phyloP scores from a whole-genome alignment of 192 early-diverging fungal genomes.

The Geranomyces variabilis region DNA sequence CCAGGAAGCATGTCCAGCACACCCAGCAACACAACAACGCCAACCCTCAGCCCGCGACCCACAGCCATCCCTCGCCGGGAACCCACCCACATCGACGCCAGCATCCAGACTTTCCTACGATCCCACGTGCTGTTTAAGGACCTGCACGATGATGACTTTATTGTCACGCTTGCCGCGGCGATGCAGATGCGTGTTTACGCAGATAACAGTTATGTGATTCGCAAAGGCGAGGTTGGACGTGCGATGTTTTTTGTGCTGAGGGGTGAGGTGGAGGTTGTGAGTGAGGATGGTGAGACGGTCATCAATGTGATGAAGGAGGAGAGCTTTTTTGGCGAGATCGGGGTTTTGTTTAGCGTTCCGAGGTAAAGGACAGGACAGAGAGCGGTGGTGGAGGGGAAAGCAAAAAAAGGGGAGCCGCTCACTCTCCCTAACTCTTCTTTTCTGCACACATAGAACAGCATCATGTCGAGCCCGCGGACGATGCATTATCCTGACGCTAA shows the following conservation, averaged over 20 bases:
- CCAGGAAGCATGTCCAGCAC: no score
- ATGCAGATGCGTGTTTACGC: conserved; percentile 56
- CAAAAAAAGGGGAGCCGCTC: no score
- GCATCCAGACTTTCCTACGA: conserved; percentile 40
- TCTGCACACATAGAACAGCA: conserved; percentile 45
- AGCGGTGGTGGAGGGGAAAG: no score
- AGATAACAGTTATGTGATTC: conserved; percentile 52
- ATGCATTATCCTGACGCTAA: conserved; percentile 54
- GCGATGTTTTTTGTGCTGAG: conserved; percentile 60
- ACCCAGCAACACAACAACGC: no score
- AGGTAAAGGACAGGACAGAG: conserved; percentile 32
- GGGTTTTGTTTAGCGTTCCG: conserved; percentile 72
- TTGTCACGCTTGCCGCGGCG: conserved; percentile 39
- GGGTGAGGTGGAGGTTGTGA: conserved; percentile 57
- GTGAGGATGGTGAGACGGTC: conserved; percentile 59
- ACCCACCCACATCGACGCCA: neutral
- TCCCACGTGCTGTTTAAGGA: conserved; percentile 53
- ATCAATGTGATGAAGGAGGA: conserved; percentile 63
- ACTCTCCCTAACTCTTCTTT: no score
- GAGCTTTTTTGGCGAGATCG: conserved; percentile 81
- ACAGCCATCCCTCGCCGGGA: no score
- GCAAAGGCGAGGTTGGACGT: conserved; percentile 60
- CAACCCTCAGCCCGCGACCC: no score
- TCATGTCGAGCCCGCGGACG: conserved; percentile 55
- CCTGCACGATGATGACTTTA: conserved; percentile 46